phyloP scores from a whole-genome alignment of 2,329 filamentous ascomycete species.

The Lachnum nothofagi region DNA sequence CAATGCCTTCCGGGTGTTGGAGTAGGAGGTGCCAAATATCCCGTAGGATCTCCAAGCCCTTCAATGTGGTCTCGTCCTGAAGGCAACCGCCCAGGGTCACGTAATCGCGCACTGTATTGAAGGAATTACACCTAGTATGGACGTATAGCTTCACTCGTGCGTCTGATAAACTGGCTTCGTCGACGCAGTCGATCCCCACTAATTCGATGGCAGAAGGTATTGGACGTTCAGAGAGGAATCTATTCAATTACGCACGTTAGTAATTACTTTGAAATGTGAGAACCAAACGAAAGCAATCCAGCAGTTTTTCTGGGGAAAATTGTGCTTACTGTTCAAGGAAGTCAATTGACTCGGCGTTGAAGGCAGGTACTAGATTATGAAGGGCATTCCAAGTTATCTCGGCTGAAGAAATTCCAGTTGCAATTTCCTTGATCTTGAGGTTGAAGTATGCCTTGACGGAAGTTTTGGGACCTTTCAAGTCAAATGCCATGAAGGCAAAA shows the following conservation, averaged over 20 bases:
- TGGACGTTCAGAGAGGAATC: too few species aligned
- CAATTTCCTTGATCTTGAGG: not conserved
- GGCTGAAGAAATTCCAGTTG: too few species aligned
- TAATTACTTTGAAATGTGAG: too few species aligned
- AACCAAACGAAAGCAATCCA: too few species aligned
- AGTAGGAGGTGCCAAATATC: not conserved
- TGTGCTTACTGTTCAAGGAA: too few species aligned
- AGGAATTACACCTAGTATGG: not conserved
- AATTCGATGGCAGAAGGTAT: not conserved
- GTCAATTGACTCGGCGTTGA: too few species aligned
- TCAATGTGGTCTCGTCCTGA: not conserved
- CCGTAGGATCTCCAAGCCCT: not conserved
- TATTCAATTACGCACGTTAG: too few species aligned
- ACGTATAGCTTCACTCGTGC: not conserved
- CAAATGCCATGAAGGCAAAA: not conserved
- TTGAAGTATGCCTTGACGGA: not conserved
- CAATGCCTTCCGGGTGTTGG: not conserved
- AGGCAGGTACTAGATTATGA: too few species aligned
- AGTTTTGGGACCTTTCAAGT: not conserved
- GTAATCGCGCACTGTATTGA: not conserved
- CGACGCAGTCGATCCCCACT: not conserved
- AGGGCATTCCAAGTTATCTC: too few species aligned
- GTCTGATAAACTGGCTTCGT: not conserved
- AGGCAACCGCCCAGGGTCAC: not conserved
- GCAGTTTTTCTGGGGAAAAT: too few species aligned